Percentiles rank a stretch among this genome's conserved stretches.
Evolutionary conservation across 2,329 filamentous ascomycete genomes (phyloP).

Genomic region (Penicillium olsonii): DNA sequence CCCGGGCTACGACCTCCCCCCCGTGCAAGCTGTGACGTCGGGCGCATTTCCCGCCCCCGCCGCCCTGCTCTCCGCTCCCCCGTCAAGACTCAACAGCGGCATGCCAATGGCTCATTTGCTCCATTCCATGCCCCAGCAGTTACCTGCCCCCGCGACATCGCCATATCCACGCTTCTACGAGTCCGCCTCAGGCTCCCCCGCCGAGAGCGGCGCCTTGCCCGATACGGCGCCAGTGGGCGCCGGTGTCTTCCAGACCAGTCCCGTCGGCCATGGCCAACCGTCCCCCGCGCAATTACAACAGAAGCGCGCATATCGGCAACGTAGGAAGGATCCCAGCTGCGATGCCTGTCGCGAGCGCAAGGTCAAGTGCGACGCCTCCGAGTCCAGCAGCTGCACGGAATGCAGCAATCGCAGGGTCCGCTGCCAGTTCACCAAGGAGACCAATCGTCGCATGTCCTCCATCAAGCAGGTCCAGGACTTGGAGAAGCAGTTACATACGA

Average conservation of each 20-base stretch:
- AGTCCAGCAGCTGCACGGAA: slow-evolving; percentile 94
- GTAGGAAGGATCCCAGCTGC: slow-evolving; percentile 94
- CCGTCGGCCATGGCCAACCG: slow-evolving; percentile 51
- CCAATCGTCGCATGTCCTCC: slow-evolving; percentile 96
- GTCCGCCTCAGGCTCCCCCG: slow-evolving; percentile 41
- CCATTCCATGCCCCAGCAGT: slow-evolving; percentile 36
- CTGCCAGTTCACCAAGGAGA: slow-evolving; percentile 99
- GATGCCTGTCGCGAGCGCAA: slow-evolving; percentile 89
- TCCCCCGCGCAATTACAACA: slow-evolving; percentile 69
- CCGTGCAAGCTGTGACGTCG: slow-evolving; percentile 39
- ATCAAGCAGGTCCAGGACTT: slow-evolving; percentile 99
- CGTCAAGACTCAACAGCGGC: slow-evolving; percentile 41
- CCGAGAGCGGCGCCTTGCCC: slow-evolving; percentile 36
- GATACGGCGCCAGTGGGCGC: slow-evolving; percentile 41
- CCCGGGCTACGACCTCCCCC: slow-evolving; percentile 35
- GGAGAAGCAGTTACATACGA: slow-evolving; percentile 81
- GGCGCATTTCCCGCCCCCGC: slow-evolving; percentile 32
- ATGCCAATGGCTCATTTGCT: slow-evolving; percentile 45
- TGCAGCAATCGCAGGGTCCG: slow-evolving; percentile 96
- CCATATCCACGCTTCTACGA: slow-evolving; percentile 43
- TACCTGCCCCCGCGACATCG: slow-evolving; percentile 23
- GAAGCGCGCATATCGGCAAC: slow-evolving; percentile 91
- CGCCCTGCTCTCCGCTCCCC: slow-evolving; percentile 38
- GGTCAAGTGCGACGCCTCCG: slow-evolving; percentile 90
- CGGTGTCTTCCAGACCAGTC: slow-evolving; percentile 35